Evolutionary conservation across 495 filamentous ascomycete genomes (phyloP).

Genomic region (Aspergillus diversus): DNA sequence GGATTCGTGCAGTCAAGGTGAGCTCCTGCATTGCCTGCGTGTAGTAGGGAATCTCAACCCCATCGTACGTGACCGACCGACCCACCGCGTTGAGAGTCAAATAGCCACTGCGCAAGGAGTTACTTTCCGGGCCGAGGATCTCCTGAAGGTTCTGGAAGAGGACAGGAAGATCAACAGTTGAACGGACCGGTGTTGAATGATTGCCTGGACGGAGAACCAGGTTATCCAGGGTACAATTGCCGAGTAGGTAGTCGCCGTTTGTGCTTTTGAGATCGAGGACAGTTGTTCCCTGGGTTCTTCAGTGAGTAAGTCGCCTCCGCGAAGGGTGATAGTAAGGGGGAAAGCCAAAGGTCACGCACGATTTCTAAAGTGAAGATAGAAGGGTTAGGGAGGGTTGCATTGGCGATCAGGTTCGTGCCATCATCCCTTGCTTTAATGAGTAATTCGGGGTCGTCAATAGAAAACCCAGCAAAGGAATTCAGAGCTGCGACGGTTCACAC

Average conservation of each 20-base stretch:
- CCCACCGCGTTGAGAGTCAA: conserved; percentile 38
- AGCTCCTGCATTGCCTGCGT: conserved; percentile 42
- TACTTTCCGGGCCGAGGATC: conserved; percentile 35
- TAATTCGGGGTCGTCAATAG: conserved; percentile 29
- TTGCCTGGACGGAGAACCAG: conserved; percentile 61
- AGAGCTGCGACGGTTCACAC: conserved; percentile 25
- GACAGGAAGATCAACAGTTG: conserved; percentile 35
- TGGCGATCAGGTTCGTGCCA: conserved; percentile 42
- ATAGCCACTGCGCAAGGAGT: conserved; percentile 35
- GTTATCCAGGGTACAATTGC: conserved; percentile 59
- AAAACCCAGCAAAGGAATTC: conserved; percentile 36
- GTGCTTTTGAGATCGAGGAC: conserved; percentile 37
- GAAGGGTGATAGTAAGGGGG: not conserved
- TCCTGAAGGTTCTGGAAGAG: conserved; percentile 35
- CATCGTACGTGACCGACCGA: conserved; percentile 38
- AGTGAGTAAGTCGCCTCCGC: not conserved
- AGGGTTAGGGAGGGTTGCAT: conserved; percentile 41
- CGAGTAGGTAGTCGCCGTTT: conserved; percentile 44
- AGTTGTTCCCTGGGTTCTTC: conserved; percentile 29
- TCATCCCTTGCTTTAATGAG: conserved; percentile 28
- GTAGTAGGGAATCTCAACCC: conserved; percentile 44
- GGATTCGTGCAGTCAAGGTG: conserved; percentile 37
- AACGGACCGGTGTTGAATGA: conserved; percentile 56
- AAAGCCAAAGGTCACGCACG: conserved; percentile 19
- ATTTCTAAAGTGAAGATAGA: conserved; percentile 45